Evolutionary conservation across 1,284 basidiomycete genomes (phyloP).

Genomic region (Laetiporus sulphureus): DNA sequence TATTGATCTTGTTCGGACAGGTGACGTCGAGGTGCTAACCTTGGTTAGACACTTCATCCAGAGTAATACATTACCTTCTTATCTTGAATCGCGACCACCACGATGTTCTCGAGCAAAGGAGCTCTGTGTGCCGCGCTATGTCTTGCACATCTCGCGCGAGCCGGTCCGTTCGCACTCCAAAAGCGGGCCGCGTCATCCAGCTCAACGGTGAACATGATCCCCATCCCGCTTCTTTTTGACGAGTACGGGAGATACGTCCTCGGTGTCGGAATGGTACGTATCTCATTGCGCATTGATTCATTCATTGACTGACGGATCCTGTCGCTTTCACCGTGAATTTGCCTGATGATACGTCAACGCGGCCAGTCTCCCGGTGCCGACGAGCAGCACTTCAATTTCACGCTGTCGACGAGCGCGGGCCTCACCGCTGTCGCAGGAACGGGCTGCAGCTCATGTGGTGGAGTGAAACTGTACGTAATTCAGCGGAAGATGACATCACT

Average conservation of each 20-base stretch:
- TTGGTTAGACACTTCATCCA: too few relatives aligned
- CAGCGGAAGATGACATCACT: neutral
- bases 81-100: too few relatives aligned
- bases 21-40: too few relatives aligned
- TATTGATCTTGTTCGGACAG: too few relatives aligned
- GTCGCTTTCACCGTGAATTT: neutral
- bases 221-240: constrained; percentile 8
- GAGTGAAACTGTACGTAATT: constrained; percentile 23
- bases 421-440: constrained; percentile 30
- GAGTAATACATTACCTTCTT: too few relatives aligned
- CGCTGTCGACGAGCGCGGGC: constrained; percentile 32
- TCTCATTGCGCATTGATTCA: too few relatives aligned
- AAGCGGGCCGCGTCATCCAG: constrained; percentile 2
- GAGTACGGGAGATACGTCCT: constrained; percentile 5
- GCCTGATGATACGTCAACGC: neutral
- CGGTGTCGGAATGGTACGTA: constrained; percentile 7
- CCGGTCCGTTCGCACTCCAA: neutral
- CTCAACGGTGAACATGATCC: neutral
- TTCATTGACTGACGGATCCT: too few relatives aligned
- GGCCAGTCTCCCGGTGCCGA: constrained; percentile 15
- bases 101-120: too few relatives aligned
- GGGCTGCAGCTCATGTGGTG: constrained; percentile 25
- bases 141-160: neutral
- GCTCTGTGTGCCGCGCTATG: too few relatives aligned
- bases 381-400: constrained; percentile 32